Base-by-base conservation (phyloP, 1,284 basidiomycete genomes). In the Coniferiporia weirii region DNA sequence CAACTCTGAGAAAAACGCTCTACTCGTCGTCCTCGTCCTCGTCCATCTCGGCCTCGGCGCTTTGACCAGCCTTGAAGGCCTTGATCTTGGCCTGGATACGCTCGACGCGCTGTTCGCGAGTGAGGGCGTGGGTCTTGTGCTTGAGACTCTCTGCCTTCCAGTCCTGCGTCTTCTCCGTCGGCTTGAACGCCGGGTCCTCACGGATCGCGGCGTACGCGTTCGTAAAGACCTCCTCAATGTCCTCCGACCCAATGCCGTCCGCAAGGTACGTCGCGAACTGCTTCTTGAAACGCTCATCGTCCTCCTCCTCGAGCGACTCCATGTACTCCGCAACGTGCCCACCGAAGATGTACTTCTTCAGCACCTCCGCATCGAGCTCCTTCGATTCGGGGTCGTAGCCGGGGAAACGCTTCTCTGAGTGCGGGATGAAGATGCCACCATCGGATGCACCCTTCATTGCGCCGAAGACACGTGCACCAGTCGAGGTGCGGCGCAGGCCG, bases 281-380 rank as follows among this genome's bases (percentile, higher is more conserved):
- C 83, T 96, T 98, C 85, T 98, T 98, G 85, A 98, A 98, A 84
- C 95, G 84, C 79, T 98, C 96, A 72, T 98, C 97, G 74, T 99
- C 97, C 79, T 99, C 97, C 84, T 99, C 97, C 80, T 99, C 97
- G 62, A 99, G 81, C 54, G 87, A 91, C 80, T 99, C 94, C 97
- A 99, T 99, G 84, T 98, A 99, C 78, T 99, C 97, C 63, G 97
- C 93, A 63, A 99, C 89, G 75, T 99, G 95, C 58, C 95, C 95
- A 75, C 95, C 96, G 71, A 85, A 94, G 75, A 99, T 99, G 82
- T 99, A 99, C 79, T 95, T 95, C 75, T 96, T 94, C 69, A 99
- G 81, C 52, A 91, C 85, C 74, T 99, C 97, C 57, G 91, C 87
- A 68, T 99, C 95, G 65, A 99, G 83, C 75, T 90, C 80, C 84